These are phyloP conservation scores for Claviceps quebecensis DNA, from an alignment of 2,329 filamentous ascomycete species.

Conservation along the genomic window DNA sequence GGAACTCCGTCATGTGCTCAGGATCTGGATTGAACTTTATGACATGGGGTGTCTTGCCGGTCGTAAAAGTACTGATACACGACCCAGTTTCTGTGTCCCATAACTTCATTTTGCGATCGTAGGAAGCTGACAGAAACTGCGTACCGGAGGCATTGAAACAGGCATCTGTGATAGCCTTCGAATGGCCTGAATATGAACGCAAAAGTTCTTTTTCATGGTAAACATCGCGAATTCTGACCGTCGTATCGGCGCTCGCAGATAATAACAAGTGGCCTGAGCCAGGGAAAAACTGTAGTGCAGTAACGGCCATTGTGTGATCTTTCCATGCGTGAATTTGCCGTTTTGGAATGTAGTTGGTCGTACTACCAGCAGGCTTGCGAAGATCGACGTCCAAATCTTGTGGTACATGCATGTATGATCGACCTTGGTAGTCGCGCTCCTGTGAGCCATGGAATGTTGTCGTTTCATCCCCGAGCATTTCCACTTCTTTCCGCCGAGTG, in stretches of 20 bases:
- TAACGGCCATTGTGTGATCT: constrained; percentile 70
- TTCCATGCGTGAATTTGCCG: constrained; percentile 88
- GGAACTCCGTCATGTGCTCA: constrained; percentile 71
- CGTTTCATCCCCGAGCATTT: constrained; percentile 57
- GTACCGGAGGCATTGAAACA: constrained; percentile 73
- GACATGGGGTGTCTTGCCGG: constrained; percentile 89
- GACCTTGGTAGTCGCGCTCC: constrained; percentile 83
- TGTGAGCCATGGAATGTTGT: constrained; percentile 74
- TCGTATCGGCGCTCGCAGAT: constrained; percentile 78
- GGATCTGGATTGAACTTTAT: constrained; percentile 79
- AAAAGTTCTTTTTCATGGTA: constrained; percentile 82
- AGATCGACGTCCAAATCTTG: constrained; percentile 81
- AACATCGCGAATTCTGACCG: constrained; percentile 87
- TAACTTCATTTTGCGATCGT: constrained; percentile 90
- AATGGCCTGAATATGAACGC: constrained; percentile 82
- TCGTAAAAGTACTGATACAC: constrained; percentile 78
- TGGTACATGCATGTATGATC: constrained; percentile 95
- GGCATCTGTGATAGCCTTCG: constrained; percentile 78
- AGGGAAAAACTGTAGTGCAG: constrained; percentile 81
- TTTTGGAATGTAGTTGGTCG: constrained; percentile 88
- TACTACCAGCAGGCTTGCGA: constrained; percentile 62
- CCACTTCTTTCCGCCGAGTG: constrained; percentile 41
- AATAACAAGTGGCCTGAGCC: constrained; percentile 74
- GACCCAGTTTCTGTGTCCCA: constrained; percentile 96
- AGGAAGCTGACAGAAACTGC: constrained; percentile 81